Conservation (phyloP, 2,329 filamentous ascomycete species). For the Ophiostoma perfectum region DNA sequence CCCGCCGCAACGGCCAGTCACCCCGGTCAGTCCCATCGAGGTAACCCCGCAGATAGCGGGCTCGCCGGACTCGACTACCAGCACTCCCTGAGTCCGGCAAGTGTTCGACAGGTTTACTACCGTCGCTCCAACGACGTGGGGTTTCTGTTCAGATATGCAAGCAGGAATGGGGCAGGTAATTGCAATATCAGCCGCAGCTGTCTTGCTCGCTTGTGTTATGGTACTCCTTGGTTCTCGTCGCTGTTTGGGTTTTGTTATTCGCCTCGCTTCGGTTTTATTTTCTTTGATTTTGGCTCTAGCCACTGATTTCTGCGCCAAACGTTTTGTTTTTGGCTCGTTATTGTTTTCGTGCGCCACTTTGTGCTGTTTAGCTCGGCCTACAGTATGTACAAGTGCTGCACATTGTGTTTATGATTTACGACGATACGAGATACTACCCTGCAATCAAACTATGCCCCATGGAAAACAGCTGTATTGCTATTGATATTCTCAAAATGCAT, state of each 20-base stretch:
- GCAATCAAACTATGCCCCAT: not conserved
- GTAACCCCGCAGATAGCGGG: not conserved
- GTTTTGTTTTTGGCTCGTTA: not conserved
- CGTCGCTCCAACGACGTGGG: not conserved
- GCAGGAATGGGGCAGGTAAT: not conserved
- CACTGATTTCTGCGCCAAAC: not conserved
- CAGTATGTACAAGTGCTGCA: not conserved
- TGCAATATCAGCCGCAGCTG: not conserved
- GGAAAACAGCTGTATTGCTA: not conserved
- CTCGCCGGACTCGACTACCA: not conserved
- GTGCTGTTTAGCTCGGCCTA: not conserved
- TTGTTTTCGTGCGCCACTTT: not conserved
- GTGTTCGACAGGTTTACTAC: not conserved
- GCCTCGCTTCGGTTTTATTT: not conserved
- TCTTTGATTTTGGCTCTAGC: too few relatives aligned
- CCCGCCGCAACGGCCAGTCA: too few relatives aligned
- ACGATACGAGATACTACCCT: not conserved
- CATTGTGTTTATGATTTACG: not conserved
- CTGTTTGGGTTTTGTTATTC: not conserved
- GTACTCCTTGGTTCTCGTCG: not conserved
- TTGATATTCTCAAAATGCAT: too few relatives aligned
- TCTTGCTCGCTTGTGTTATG: not conserved
- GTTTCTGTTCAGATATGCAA: not conserved
- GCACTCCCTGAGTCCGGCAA: not conserved
- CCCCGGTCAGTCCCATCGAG: too few relatives aligned